Evolutionary conservation across 805 yeast species (phyloP), one percentile per base, ranked within the genome.

Genomic region (Starmerella ratchasimensis): DNA sequence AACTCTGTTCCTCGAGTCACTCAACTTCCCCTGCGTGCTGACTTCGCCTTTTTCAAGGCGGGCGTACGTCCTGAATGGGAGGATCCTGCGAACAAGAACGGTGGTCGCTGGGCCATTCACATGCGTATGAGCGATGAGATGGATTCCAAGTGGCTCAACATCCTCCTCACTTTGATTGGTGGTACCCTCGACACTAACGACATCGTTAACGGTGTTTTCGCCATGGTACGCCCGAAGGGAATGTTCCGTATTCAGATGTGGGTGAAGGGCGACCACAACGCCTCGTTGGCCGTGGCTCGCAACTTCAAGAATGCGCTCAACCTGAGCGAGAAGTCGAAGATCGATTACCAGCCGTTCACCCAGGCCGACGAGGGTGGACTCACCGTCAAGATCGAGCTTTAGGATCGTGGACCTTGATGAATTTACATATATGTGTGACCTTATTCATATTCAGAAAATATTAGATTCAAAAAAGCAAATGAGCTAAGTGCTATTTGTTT

Each of bases 11-110:
- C 97, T 49, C 75, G 74, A 52, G 94, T 94, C 36, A 73, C 74
- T 46, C 94, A 84, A 57, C 70, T 90, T 57, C 97, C 97, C 51
- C 57, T 78, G 54, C 81, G 77, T 62, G 80, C 95, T 10, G 97
- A 90, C 63, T 88, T 88, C 65, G 94, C 90, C 60, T 73, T 88
- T 55, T 90, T 90, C 69, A 80, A 88, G 65, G 80, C 79, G 58
- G 94, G 84, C 41, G 75, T 90, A 54, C 79, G 82, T 61, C 98
- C 98, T 39, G 97, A 90, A 69, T 90, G 98, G 98, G 98, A 90
- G 69, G 97, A 90, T 61, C 68, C 65, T 38, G 72, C 74, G 48
- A 90, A 90, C 63, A 61, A 80, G 43, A 69, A 76, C 51, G 98
- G 98, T 57, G 98, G 98, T 56, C 83, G 81, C 65, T 90, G 95